Evolutionary conservation across 2,329 filamentous ascomycete genomes (phyloP).

Genomic region (Mollisiaceae sp.): DNA sequence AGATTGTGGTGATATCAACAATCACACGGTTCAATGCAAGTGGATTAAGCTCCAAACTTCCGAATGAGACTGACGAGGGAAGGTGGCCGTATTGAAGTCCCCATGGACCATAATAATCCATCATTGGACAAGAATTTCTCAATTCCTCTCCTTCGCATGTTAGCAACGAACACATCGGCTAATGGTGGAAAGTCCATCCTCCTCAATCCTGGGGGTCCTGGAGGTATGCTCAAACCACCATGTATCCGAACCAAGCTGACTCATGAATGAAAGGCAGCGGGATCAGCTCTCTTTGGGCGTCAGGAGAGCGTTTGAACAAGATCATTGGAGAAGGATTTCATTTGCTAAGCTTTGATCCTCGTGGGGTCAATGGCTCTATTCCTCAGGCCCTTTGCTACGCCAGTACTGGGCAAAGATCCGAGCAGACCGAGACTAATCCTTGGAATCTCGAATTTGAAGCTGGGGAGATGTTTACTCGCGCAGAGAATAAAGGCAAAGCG

Average conservation of each 20-base stretch:
- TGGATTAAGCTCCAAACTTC: neutral
- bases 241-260: neutral
- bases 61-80: conserved; percentile 2
- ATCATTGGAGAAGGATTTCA: conserved; percentile 52
- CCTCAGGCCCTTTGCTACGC: conserved; percentile 49
- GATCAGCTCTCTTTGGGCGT: conserved; percentile 44
- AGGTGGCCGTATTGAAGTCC: conserved; percentile 43
- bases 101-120: conserved; percentile 52
- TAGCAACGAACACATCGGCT: conserved; percentile 48
- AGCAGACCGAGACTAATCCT: conserved; percentile 40
- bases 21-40: conserved; percentile 28
- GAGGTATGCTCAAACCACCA: conserved; percentile 36
- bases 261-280: conserved; percentile 43
- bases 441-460: conserved; percentile 30
- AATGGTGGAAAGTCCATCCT: conserved; percentile 46
- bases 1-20: conserved; percentile 25
- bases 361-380: conserved; percentile 49
- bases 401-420: conserved; percentile 41
- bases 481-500: conserved; percentile 48
- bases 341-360: conserved; percentile 53
- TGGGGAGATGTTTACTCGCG: conserved; percentile 48
- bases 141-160: conserved; percentile 52
- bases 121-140: conserved; percentile 47
- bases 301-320: conserved; percentile 45
- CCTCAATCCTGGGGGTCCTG: conserved; percentile 55